Percentiles rank a stretch among this genome's conserved stretches.
These are phyloP conservation scores for Hyphopichia pseudoburtonii DNA, from an alignment of 1,139 yeast genomes.

Conservation along the genomic window DNA sequence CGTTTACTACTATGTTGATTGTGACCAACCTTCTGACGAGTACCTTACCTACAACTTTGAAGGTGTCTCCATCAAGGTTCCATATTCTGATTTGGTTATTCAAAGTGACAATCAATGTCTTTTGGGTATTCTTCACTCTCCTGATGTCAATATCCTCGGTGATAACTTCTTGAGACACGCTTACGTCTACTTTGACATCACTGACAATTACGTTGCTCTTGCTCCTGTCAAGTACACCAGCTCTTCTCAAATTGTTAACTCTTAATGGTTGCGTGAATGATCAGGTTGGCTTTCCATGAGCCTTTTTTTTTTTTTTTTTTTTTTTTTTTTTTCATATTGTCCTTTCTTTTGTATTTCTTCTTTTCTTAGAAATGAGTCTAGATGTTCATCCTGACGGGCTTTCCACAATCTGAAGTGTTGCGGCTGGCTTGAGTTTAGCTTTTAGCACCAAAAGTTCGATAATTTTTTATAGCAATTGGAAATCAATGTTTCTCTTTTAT, in stretches of 20 bases:
- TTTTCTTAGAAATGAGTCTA: too few relatives aligned
- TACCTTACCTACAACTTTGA: slow-evolving; percentile 28
- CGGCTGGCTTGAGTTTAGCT: too few relatives aligned
- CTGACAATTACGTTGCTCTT: slow-evolving; percentile 34
- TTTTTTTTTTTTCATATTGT: too few relatives aligned
- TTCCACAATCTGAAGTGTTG: too few relatives aligned
- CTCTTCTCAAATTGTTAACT: slow-evolving; percentile 8
- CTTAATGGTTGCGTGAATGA: too few relatives aligned
- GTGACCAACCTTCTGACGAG: slow-evolving; percentile 11
- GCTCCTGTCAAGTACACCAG: slow-evolving; percentile 35
- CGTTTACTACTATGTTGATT: slow-evolving; percentile 11
- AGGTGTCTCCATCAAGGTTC: slow-evolving; percentile 28
- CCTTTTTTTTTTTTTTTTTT: too few relatives aligned
- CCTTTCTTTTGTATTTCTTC: too few relatives aligned
- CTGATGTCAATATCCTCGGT: slow-evolving; percentile 23
- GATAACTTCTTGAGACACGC: slow-evolving; percentile 39
- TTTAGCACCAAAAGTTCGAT: too few relatives aligned
- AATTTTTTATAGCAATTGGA: too few relatives aligned
- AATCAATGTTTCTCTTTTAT: too few relatives aligned
- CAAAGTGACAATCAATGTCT: slow-evolving; percentile 11
- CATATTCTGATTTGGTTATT: slow-evolving; percentile 21
- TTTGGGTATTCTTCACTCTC: slow-evolving; percentile 16
- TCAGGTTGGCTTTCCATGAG: too few relatives aligned
- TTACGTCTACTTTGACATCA: slow-evolving; percentile 39
- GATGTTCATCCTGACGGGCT: too few relatives aligned